Conservation (phyloP, 352 stramenopile genomes). For the Blastocystis sp. region DNA sequence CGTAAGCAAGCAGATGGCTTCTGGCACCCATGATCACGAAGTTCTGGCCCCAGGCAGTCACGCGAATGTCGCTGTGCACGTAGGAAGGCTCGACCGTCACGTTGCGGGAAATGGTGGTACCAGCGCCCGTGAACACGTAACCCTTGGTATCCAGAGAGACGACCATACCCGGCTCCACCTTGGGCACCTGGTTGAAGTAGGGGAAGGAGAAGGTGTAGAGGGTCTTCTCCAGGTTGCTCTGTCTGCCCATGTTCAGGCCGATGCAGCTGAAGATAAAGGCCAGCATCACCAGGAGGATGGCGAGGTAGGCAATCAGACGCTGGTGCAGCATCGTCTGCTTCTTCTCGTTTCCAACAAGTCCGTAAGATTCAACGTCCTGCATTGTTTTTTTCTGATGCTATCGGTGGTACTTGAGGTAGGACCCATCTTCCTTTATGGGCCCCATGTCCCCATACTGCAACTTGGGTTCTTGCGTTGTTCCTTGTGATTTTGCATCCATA, state of each 20-base stretch:
- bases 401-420: too few species aligned
- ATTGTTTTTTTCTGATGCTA: conserved; percentile 1
- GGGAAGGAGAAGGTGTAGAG: conserved; percentile 55
- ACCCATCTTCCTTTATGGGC: too few species aligned
- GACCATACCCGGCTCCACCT: conserved; percentile 32
- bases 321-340: conserved; percentile 29
- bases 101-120: conserved; percentile 28
- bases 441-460: too few species aligned
- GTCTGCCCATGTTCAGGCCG: conserved; percentile 27
- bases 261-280: conserved; percentile 49
- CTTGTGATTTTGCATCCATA: too few species aligned
- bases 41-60: conserved; percentile 13
- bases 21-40: conserved; percentile 1
- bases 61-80: neutral
- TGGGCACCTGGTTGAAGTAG: conserved; percentile 33
- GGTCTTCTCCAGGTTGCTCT: conserved; percentile 33
- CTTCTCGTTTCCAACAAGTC: neutral
- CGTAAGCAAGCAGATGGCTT: neutral
- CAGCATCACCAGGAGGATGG: conserved; percentile 18
- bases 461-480: too few species aligned
- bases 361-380: conserved; percentile 46
- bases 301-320: conserved; percentile 29
- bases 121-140: conserved; percentile 50
- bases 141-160: conserved; percentile 35
- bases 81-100: neutral